Evolutionary conservation across 2,329 filamentous ascomycete genomes (phyloP).

Genomic region (Periconia digitata): DNA sequence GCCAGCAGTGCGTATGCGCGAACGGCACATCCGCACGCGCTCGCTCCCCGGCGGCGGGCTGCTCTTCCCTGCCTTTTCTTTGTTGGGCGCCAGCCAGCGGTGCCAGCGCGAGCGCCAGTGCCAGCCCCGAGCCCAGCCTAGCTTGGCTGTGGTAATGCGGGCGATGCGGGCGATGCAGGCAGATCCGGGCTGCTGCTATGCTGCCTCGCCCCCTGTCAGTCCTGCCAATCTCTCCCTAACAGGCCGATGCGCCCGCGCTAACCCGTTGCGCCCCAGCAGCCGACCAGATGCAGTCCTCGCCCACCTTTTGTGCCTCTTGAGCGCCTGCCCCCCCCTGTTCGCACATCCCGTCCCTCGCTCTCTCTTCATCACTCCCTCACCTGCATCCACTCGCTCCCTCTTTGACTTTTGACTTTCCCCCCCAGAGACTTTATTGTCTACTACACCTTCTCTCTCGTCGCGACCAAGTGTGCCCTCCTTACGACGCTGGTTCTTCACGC

Average conservation of each 20-base stretch:
- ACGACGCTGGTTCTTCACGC: conserved; percentile 37
- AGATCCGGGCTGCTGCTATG: not conserved
- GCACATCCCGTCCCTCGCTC: conserved; percentile 11
- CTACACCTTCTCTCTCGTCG: conserved; percentile 28
- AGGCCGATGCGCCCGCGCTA: conserved; percentile 5
- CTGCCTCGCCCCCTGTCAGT: conserved; percentile 4
- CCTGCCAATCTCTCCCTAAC: conserved; percentile 15
- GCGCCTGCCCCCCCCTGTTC: not conserved
- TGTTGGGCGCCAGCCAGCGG: no score
- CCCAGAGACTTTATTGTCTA: conserved; percentile 28
- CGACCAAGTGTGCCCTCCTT: conserved; percentile 45
- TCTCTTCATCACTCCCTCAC: not conserved
- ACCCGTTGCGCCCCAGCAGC: no score
- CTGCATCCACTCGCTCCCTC: conserved; percentile 16
- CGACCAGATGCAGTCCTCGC: no score
- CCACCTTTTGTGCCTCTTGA: not conserved
- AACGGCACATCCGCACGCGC: no score
- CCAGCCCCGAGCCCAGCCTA: no score
- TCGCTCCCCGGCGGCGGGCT: no score
- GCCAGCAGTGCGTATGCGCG: no score
- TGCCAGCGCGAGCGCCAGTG: no score
- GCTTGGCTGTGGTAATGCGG: not conserved
- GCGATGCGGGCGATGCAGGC: conserved; percentile 9
- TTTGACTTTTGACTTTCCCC: conserved; percentile 25
- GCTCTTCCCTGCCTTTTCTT: no score